Percentiles rank a stretch among this genome's conserved stretches.
Evolutionary conservation across 2,329 filamentous ascomycete species (phyloP).

Genomic region (Colletotrichum cordylinicola): DNA sequence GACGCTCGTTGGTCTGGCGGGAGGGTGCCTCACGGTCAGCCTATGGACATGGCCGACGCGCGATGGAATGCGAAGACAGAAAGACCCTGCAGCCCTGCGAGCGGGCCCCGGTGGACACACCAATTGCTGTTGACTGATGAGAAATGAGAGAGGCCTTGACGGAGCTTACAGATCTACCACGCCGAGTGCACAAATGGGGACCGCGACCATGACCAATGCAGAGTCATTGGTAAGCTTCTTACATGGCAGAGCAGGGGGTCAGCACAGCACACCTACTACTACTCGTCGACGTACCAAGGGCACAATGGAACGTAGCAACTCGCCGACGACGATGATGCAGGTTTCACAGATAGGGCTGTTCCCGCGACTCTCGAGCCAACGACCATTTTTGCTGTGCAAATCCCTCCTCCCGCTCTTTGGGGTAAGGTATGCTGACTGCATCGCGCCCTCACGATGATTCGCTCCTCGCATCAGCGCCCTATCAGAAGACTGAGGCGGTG

Average conservation of each 20-base stretch:
- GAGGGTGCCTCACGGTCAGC: not conserved
- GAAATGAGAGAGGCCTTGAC: not conserved
- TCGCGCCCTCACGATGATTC: not conserved
- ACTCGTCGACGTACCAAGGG: not conserved
- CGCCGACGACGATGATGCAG: not conserved
- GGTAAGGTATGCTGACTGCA: not conserved
- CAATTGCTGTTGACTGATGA: not conserved
- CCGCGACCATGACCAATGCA: not conserved
- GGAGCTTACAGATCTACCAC: not conserved
- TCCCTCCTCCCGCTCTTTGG: not conserved
- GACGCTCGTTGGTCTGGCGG: not conserved
- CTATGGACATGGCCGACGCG: not conserved
- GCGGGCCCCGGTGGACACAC: not conserved
- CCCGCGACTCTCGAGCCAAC: not conserved
- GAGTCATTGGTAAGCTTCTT: not conserved
- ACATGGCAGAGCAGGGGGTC: not conserved
- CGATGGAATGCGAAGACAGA: not conserved
- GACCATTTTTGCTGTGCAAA: not conserved
- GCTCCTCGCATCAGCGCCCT: not conserved
- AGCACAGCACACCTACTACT: not conserved
- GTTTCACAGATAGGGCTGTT: constrained; percentile 12
- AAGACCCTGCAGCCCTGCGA: constrained; percentile 1
- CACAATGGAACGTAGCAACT: constrained; percentile 15
- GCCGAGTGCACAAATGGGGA: not conserved
- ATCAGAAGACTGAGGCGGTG: not conserved